Percentiles rank a stretch among this genome's conserved stretches.
These are phyloP conservation scores for Conringia planisiliqua DNA, from an alignment of 345 rosid genomes.

Conservation along the genomic window DNA sequence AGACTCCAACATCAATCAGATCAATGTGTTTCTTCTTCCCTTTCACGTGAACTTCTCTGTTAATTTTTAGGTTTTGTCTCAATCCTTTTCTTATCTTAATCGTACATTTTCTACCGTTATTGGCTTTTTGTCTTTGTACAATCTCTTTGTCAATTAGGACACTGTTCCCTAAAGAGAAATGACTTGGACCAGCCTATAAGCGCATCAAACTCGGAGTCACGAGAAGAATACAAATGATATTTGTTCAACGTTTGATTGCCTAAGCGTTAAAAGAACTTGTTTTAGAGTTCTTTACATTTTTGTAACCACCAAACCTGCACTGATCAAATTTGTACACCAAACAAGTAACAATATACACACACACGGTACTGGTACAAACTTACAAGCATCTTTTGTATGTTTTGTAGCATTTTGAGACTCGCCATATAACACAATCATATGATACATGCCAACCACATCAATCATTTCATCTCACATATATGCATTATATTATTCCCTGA, in stretches of 20 bases:
- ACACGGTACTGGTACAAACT: neutral
- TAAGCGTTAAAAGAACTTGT: neutral
- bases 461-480: conserved; percentile 18
- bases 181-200: neutral
- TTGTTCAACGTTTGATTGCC: neutral
- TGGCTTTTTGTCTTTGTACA: neutral
- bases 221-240: neutral
- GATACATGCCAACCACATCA: conserved; percentile 22
- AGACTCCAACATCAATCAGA: conserved; percentile 5
- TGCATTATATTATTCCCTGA: neutral
- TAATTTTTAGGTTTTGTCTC: neutral
- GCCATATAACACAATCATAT: neutral
- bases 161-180: neutral
- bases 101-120: neutral
- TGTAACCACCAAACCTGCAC: neutral
- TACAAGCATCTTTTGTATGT: conserved; percentile 18
- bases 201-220: neutral
- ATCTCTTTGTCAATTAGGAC: neutral
- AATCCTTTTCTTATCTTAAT: neutral
- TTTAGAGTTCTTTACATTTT: neutral
- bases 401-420: conserved; percentile 17
- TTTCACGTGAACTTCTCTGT: conserved; percentile 22
- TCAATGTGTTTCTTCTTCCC: neutral
- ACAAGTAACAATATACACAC: conserved; percentile 9
- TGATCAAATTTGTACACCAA: conserved; percentile 11